Percentiles rank a stretch among this genome's conserved stretches.
Conservation (phyloP, 2,329 filamentous ascomycete genomes). For the Alternaria arborescens region DNA sequence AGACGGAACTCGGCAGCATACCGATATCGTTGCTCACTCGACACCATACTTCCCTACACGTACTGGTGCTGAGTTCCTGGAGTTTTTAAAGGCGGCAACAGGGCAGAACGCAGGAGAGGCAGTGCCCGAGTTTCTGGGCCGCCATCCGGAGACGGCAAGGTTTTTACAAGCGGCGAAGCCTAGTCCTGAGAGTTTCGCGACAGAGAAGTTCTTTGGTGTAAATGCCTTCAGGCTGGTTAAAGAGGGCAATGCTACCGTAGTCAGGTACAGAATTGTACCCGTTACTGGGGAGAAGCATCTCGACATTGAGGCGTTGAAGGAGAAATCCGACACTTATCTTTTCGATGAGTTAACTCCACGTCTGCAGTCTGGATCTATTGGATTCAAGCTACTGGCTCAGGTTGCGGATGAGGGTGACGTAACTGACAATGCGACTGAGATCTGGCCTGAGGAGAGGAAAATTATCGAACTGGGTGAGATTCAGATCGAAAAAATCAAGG, state of each 20-base stretch:
- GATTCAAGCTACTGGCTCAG: constrained; percentile 61
- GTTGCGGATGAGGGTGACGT: constrained; percentile 59
- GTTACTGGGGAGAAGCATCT: constrained; percentile 54
- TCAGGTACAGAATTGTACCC: constrained; percentile 62
- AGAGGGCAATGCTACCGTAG: constrained; percentile 54
- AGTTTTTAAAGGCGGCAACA: constrained; percentile 55
- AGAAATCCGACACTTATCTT: constrained; percentile 56
- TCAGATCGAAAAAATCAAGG: constrained; percentile 53
- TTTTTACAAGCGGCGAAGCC: constrained; percentile 63
- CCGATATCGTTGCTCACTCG: constrained; percentile 65
- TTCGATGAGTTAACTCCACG: constrained; percentile 58
- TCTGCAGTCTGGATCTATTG: constrained; percentile 49
- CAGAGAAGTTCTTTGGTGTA: constrained; percentile 59
- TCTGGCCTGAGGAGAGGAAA: constrained; percentile 62
- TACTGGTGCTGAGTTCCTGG: constrained; percentile 63
- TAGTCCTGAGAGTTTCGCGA: constrained; percentile 59
- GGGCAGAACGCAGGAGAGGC: constrained; percentile 40
- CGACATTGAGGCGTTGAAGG: constrained; percentile 49
- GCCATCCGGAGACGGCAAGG: constrained; percentile 57
- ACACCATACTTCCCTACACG: constrained; percentile 62
- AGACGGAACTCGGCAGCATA: constrained; percentile 57
- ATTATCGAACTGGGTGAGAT: constrained; percentile 62
- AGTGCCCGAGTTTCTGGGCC: constrained; percentile 55
- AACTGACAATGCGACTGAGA: constrained; percentile 59
- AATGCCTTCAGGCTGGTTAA: constrained; percentile 60